Evolutionary conservation across 768 basidiomycete genomes (phyloP).

Genomic region (Rhizopogon salebrosus): DNA sequence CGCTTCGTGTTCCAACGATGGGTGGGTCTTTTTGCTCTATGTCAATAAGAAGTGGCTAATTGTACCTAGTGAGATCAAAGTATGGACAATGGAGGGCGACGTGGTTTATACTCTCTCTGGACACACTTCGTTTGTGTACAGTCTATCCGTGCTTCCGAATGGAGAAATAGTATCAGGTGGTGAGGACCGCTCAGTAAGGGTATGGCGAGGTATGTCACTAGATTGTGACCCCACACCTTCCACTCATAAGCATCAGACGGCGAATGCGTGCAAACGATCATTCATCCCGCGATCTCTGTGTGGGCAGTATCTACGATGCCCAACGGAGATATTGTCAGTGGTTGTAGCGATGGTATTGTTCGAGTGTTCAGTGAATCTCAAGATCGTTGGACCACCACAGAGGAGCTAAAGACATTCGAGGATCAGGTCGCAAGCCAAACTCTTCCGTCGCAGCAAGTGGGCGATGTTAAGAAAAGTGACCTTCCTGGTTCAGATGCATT

Average conservation of each 20-base stretch:
- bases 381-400: conserved; percentile 67
- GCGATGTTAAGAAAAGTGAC: conserved; percentile 90
- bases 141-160: conserved; percentile 72
- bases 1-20: conserved; percentile 94
- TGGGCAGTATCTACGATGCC: conserved; percentile 89
- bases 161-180: conserved; percentile 87
- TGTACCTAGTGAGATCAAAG: conserved; percentile 71
- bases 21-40: conserved; percentile 36
- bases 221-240: background rate
- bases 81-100: conserved; percentile 87
- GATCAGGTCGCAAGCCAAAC: conserved; percentile 72
- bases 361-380: conserved; percentile 77
- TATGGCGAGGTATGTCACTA: conserved; percentile 73
- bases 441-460: conserved; percentile 81
- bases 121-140: conserved; percentile 96
- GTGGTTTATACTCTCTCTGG: conserved; percentile 76
- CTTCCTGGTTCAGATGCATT: conserved; percentile 85
- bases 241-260: conserved; percentile 50
- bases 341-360: conserved; percentile 82
- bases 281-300: conserved; percentile 95
- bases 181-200: conserved; percentile 87
- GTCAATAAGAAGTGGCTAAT: conserved; percentile 1
- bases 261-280: conserved; percentile 81
- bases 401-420: conserved; percentile 66
- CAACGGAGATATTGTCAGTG: conserved; percentile 89